Evolutionary conservation across 345 rosid species (phyloP).

Genomic region (Eucalyptus pauciflora): DNA sequence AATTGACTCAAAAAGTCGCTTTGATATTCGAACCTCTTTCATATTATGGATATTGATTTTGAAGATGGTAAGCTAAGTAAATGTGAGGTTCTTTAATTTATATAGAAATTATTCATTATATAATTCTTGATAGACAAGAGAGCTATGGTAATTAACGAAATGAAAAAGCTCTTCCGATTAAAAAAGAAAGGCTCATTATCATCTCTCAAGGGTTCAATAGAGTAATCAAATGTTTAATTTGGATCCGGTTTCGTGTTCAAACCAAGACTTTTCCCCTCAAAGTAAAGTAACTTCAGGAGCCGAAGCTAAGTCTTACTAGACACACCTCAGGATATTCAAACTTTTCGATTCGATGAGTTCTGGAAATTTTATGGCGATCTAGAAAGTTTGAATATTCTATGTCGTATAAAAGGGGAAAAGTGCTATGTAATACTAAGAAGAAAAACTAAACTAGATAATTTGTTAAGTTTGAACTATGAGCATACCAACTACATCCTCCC

Average conservation of each 20-base stretch:
- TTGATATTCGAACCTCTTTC: background rate
- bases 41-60: background rate
- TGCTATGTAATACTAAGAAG: background rate
- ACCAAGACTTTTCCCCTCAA: background rate
- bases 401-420: background rate
- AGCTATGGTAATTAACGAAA: background rate
- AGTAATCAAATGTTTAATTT: background rate
- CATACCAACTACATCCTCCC: background rate
- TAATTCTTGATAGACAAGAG: background rate
- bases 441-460: background rate
- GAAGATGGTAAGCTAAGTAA: background rate
- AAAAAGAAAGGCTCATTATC: background rate
- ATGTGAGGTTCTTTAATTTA: background rate
- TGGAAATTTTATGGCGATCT: background rate
- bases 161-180: background rate
- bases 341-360: too few relatives aligned
- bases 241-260: background rate
- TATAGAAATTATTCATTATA: background rate
- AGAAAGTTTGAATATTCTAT: background rate
- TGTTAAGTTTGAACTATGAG: background rate
- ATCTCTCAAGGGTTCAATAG: background rate
- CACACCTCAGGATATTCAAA: too few relatives aligned
- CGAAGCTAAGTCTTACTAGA: rapidly evolving
- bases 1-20: background rate
- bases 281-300: background rate